A percentile compares a stretch with the other conserved stretches of the same genome.
These are phyloP conservation scores for Colletotrichum simmondsii DNA, from an alignment of 2,329 filamentous ascomycete genomes.

Conservation along the genomic window DNA sequence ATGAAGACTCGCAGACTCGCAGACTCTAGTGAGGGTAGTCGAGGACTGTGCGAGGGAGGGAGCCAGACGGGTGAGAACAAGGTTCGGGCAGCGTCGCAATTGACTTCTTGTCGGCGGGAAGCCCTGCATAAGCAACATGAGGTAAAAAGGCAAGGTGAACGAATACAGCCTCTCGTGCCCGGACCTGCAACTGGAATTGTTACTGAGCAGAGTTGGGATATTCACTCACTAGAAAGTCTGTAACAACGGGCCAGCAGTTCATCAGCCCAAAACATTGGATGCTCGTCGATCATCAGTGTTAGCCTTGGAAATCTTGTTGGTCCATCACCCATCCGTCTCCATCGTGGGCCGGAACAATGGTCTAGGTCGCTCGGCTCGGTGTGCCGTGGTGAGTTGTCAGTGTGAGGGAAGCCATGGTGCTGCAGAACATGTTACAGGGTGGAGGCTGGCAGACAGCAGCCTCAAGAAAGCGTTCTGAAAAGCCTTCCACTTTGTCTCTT, in stretches of 20 bases:
- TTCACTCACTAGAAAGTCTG: constrained; percentile 3
- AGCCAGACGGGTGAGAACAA: neutral
- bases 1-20: neutral
- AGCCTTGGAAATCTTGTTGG: neutral
- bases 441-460: constrained; percentile 4
- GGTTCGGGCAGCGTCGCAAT: constrained; percentile 11
- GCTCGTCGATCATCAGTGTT: constrained; percentile 8
- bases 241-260: constrained; percentile 22
- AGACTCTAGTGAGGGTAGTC: neutral
- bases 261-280: constrained; percentile 13
- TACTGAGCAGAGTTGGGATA: constrained; percentile 21
- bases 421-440: constrained; percentile 24
- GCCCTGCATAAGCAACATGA: neutral
- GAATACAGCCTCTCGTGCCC: constrained; percentile 27
- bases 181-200: constrained; percentile 17
- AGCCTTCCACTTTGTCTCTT: neutral
- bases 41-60: constrained; percentile 8
- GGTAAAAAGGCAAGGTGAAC: neutral
- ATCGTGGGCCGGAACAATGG: neutral
- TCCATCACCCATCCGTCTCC: neutral
- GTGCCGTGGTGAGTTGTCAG: constrained; percentile 5
- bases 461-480: neutral
- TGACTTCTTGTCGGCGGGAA: constrained; percentile 13
- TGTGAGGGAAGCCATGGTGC: constrained; percentile 14
- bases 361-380: constrained; percentile 8